Base-by-base conservation (phyloP, 2,329 filamentous ascomycete genomes). In the Stachybotrys elegans region DNA sequence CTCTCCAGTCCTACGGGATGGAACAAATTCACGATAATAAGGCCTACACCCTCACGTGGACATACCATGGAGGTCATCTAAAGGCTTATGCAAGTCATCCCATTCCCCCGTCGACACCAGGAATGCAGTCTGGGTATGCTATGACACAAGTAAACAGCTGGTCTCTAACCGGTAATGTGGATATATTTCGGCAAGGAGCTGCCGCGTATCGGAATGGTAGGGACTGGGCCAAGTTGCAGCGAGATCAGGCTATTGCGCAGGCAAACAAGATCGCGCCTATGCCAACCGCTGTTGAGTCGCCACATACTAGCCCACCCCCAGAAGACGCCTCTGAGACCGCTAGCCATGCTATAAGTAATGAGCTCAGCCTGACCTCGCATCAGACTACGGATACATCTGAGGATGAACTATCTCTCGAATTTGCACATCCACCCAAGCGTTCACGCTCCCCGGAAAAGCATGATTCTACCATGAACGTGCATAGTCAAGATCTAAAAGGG, bases 181-280 rank as follows among this genome's bases (percentile, higher is more conserved):
- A 66, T 4, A 52, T 43, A 1, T 71, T 69, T 48, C 46, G 57
- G 9, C 20, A 60, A 47, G 69, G 66, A 19, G 59, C 55, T 16
- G 55, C 56, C 12, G 63, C 64, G 27, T 68, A 64, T 47, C 57
- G 68, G 29, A 72, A 73, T 57, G 55, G 55, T 2, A 56, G 65
- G 44, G 68, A 72, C 45, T 59, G 61, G 55, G 63, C 69, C 5
- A 59, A 61, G 48, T 47, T 53, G 22, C 53, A 69, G 43, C 57
- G 70, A 21, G 57, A 71, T 47, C 40, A 51, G 12, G 58, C 63
- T 17, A 66, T 67, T 19, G 35, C 43, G n/a, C 48, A 52, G 16
- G 60, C 57, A 32, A 66, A 67, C 41, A 45, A 45, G 31, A 53
- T 38, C 13, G 35, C 9, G 22, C 12, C 35, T 22, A 22, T 20